Conservation (phyloP, 495 filamentous ascomycete genomes). For the Aspergillus nidulans region DNA sequence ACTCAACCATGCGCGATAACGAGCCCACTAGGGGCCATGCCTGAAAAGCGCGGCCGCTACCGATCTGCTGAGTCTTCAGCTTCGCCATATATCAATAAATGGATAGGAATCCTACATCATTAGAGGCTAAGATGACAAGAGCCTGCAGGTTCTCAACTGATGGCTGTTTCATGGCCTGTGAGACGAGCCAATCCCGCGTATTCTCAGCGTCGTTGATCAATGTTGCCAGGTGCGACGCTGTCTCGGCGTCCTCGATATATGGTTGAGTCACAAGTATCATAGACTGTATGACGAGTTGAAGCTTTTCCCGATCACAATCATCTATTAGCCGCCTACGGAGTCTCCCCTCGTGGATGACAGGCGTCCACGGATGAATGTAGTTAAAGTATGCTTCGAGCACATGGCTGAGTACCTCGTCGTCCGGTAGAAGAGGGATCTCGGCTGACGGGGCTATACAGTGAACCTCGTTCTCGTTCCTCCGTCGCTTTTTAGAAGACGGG, state of each 20-base stretch:
- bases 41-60: conserved; percentile 21
- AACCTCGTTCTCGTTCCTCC: neutral
- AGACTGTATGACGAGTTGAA: conserved; percentile 29
- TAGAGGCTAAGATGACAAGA: conserved; percentile 29
- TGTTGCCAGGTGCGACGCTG: neutral
- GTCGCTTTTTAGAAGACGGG: neutral
- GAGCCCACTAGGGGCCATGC: conserved; percentile 36
- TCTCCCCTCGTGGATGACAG: conserved; percentile 30
- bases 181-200: conserved; percentile 18
- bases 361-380: conserved; percentile 36
- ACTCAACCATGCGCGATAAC: conserved; percentile 35
- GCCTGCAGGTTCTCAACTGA: conserved; percentile 36
- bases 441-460: neutral
- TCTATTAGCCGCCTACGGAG: conserved; percentile 22
- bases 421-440: neutral
- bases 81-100: too few species aligned
- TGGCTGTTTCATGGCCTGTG: conserved; percentile 29
- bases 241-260: conserved; percentile 14
- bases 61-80: conserved; percentile 20
- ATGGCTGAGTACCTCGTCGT: neutral
- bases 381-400: conserved; percentile 28
- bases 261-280: conserved; percentile 23
- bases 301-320: conserved; percentile 10
- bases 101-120: conserved; percentile 22
- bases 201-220: neutral